A percentile compares a stretch with the other conserved stretches of the same genome.
Conservation (phyloP, 1,139 yeast genomes). For the Yamadazyma triangularis region DNA sequence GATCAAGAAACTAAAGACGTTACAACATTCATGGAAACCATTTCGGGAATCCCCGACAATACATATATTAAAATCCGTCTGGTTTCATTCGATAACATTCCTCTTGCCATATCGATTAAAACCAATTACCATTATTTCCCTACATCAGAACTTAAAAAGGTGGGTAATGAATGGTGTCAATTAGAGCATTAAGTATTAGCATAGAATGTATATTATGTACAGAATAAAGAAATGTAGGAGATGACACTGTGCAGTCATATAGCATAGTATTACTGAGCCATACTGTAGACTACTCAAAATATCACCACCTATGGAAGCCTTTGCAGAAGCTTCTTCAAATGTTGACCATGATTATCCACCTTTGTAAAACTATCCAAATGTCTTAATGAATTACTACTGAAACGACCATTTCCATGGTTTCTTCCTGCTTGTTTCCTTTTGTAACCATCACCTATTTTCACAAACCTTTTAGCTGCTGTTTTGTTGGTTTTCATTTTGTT, state of each 20-base stretch:
- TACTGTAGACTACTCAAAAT: too few species aligned
- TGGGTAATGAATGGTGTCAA: slow-evolving; percentile 49
- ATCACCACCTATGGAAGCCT: slow-evolving; percentile 3
- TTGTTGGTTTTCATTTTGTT: slow-evolving; percentile 60
- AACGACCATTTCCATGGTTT: slow-evolving; percentile 91
- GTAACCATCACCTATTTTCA: slow-evolving; percentile 49
- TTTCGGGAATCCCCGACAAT: slow-evolving; percentile 66
- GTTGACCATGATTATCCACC: slow-evolving; percentile 51
- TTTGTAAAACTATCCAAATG: slow-evolving; percentile 60
- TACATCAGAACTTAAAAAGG: slow-evolving; percentile 61
- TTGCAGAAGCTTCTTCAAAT: slow-evolving; percentile 39
- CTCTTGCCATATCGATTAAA: slow-evolving; percentile 79
- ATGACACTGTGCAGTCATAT: too few species aligned
- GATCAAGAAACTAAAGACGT: slow-evolving; percentile 69
- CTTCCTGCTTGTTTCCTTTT: slow-evolving; percentile 77
- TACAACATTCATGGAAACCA: slow-evolving; percentile 59
- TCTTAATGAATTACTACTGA: slow-evolving; percentile 61
- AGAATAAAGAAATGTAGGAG: too few species aligned
- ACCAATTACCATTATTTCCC: slow-evolving; percentile 92
- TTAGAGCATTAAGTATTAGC: slow-evolving; percentile 15
- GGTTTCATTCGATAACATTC: slow-evolving; percentile 81
- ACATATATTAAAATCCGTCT: slow-evolving; percentile 77
- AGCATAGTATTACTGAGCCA: too few species aligned
- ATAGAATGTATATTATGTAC: not conserved
- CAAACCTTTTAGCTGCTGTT: slow-evolving; percentile 81